These are phyloP conservation scores for Candida dubliniensis DNA, from an alignment of 1,139 yeast species.

Conservation along the genomic window DNA sequence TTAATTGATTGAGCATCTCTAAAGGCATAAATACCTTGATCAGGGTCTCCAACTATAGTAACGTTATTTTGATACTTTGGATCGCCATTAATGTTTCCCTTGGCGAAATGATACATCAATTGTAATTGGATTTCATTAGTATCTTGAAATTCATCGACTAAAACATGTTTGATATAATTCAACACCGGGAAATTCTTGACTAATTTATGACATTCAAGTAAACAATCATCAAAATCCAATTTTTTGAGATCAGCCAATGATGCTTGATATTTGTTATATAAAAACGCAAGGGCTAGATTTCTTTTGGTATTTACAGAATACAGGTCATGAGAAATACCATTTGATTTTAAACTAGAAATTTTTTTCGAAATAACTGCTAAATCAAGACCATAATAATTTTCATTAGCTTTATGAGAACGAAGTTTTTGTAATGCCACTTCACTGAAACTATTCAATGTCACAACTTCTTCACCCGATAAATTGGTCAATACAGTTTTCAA, in stretches of 20 bases:
- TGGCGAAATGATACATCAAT: constrained; percentile 61
- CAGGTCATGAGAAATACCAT: constrained; percentile 41
- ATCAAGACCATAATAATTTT: constrained; percentile 32
- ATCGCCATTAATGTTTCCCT: constrained; percentile 26
- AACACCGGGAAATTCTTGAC: constrained; percentile 48
- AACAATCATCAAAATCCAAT: constrained; percentile 83
- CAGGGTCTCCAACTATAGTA: constrained; percentile 95
- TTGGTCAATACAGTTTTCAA: constrained; percentile 44
- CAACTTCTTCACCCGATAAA: constrained; percentile 27
- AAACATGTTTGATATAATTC: constrained; percentile 59
- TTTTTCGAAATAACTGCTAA: constrained; percentile 38
- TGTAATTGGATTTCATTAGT: constrained; percentile 76
- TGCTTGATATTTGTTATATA: constrained; percentile 56
- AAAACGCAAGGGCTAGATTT: constrained; percentile 21
- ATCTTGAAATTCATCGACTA: constrained; percentile 95
- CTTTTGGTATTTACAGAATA: constrained; percentile 18
- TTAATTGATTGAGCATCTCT: constrained; percentile 76
- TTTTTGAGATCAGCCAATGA: constrained; percentile 40
- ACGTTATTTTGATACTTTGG: constrained; percentile 43
- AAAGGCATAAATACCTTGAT: constrained; percentile 89
- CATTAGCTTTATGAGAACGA: constrained; percentile 11
- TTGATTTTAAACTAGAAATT: constrained; percentile 56
- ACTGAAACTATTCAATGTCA: constrained; percentile 12
- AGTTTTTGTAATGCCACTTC: background rate
- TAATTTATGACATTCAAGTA: constrained; percentile 54